phyloP scores from a whole-genome alignment of 768 basidiomycete species.

The Asterophora parasitica region DNA sequence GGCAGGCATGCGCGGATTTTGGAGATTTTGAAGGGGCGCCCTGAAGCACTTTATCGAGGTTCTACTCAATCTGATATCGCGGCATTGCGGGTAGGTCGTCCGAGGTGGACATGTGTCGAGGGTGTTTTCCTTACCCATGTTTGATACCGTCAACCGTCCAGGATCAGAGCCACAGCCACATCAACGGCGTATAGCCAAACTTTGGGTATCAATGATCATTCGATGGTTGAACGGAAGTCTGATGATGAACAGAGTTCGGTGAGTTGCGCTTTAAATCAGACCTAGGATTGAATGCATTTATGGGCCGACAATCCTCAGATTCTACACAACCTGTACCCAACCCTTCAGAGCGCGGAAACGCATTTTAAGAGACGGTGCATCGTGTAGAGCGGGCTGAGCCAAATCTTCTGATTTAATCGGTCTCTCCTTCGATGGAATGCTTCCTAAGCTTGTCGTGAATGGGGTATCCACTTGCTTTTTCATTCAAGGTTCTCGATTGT shows the following conservation, averaged over 20 bases:
- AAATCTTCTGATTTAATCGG: no score
- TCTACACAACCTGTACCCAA: no score
- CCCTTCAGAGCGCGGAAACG: no score
- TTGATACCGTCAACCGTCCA: background rate
- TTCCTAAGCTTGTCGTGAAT: conserved; percentile 48
- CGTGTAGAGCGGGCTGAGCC: no score
- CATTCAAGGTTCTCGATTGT: conserved; percentile 45
- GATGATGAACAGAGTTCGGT: no score
- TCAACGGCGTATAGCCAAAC: conserved; percentile 8
- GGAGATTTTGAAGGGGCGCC: no score
- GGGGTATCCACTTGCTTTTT: conserved; percentile 48
- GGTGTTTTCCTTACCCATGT: background rate
- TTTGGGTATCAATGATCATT: background rate
- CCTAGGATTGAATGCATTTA: no score
- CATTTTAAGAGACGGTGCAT: no score
- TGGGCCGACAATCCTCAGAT: no score
- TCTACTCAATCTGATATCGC: background rate
- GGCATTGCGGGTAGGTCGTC: conserved; percentile 8
- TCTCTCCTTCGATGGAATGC: conserved; percentile 39
- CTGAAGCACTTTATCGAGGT: background rate
- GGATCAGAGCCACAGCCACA: background rate
- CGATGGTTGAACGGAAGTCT: background rate
- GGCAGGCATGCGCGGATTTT: background rate
- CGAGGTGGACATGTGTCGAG: background rate
- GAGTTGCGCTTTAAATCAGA: no score